Evolutionary conservation across 441 rosid genomes (phyloP).

Genomic region (Capsella rubella): DNA sequence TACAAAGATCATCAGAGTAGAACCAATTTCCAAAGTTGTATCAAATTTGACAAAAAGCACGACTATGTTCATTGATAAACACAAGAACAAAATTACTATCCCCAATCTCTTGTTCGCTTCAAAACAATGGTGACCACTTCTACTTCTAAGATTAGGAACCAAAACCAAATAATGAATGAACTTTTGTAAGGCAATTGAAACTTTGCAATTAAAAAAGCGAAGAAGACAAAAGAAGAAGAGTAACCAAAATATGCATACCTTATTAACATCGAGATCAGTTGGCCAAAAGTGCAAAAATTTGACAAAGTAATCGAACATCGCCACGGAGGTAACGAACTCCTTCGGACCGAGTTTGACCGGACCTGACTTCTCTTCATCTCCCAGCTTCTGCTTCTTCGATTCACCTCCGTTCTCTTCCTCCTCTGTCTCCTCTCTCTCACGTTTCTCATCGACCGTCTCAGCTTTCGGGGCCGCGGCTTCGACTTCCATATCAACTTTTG

Average conservation of each 20-base stretch:
- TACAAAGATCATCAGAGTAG: neutral
- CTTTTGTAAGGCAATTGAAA: no score
- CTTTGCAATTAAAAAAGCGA: no score
- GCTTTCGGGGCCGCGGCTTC: constrained; percentile 39
- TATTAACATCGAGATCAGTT: constrained; percentile 63
- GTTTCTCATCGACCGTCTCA: constrained; percentile 54
- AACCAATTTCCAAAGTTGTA: neutral
- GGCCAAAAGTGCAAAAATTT: constrained; percentile 80
- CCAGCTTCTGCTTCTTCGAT: constrained; percentile 61
- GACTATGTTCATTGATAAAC: neutral
- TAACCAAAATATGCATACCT: constrained; percentile 48
- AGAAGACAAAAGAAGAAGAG: neutral
- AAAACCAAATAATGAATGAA: neutral
- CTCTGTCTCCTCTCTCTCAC: constrained; percentile 53
- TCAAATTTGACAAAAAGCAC: neutral
- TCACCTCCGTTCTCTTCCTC: constrained; percentile 44
- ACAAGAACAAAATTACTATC: neutral
- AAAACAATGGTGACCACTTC: neutral
- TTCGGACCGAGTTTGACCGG: constrained; percentile 73
- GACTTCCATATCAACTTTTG: constrained; percentile 64
- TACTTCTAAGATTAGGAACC: neutral
- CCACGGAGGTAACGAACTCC: constrained; percentile 72
- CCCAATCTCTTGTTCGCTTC: neutral
- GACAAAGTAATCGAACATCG: constrained; percentile 83
- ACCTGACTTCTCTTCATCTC: constrained; percentile 50